A percentile compares a stretch with the other conserved stretches of the same genome.
phyloP scores from a whole-genome alignment of 2,329 filamentous ascomycete species.

The Sporothrix dimorphospora region DNA sequence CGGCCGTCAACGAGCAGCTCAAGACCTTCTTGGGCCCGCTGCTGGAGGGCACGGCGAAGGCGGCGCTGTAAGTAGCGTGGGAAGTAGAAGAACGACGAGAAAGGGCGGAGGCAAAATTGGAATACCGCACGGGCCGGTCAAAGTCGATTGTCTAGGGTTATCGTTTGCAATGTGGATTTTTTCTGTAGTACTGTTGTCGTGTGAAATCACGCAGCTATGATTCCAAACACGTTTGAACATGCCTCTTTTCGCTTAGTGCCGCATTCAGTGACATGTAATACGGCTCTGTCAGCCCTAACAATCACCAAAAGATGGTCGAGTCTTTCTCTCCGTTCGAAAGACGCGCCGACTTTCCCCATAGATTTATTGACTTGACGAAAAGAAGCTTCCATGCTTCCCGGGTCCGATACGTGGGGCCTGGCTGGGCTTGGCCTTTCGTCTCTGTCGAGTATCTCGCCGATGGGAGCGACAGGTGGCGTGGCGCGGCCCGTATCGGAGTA shows the following conservation, averaged over 20 bases:
- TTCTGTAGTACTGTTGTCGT: not conserved
- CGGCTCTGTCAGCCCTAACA: not conserved
- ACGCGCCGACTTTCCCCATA: not conserved
- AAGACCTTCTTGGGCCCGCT: slow-evolving; percentile 67
- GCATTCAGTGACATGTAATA: not conserved
- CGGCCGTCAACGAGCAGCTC: slow-evolving; percentile 70
- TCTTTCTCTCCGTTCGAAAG: not conserved
- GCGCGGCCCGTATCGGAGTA: not conserved
- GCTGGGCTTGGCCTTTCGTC: too few species aligned
- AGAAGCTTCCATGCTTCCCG: too few species aligned
- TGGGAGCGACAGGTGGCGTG: not conserved
- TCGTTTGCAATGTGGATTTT: not conserved
- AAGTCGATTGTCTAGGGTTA: not conserved
- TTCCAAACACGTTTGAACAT: not conserved
- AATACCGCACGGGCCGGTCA: not conserved
- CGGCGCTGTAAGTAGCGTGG: slow-evolving; percentile 42
- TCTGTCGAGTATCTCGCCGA: not conserved
- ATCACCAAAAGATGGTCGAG: not conserved
- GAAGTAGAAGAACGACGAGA: not conserved
- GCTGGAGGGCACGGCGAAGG: slow-evolving; percentile 37
- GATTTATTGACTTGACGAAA: not conserved
- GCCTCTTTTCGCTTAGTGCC: not conserved
- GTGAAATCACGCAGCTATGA: slow-evolving; percentile 2
- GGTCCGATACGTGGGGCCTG: not conserved
- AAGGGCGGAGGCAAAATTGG: not conserved